phyloP scores from a whole-genome alignment of 169 alveolate species.

The Ichthyophthirius multifiliis region DNA sequence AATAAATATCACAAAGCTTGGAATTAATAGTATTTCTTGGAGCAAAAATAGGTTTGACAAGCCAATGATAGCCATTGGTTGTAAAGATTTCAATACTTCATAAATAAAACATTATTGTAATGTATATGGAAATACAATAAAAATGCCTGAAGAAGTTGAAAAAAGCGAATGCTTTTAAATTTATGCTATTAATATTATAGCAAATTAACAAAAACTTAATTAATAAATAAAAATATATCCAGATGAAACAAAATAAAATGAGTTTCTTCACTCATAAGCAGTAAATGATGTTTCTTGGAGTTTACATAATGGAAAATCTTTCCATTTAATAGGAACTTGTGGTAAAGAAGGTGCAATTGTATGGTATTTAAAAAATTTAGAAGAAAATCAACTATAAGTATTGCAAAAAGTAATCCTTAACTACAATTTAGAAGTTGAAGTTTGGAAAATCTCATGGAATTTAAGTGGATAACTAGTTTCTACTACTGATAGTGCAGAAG shows the following conservation, averaged over 20 bases:
- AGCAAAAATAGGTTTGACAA: slow-evolving; percentile 21
- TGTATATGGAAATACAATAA: background rate
- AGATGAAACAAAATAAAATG: background rate
- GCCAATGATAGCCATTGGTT: slow-evolving; percentile 20
- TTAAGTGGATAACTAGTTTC: too few relatives aligned
- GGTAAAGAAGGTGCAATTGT: slow-evolving; percentile 22
- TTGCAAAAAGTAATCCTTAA: too few relatives aligned
- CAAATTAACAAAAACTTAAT: background rate
- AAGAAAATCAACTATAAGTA: too few relatives aligned
- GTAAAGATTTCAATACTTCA: background rate
- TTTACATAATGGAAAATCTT: slow-evolving; percentile 27
- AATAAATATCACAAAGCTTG: background rate
- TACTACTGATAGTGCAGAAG: too few relatives aligned
- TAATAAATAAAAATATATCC: background rate
- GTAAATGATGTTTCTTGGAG: slow-evolving; percentile 37
- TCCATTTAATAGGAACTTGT: slow-evolving; percentile 25
- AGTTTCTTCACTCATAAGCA: background rate
- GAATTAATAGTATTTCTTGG: slow-evolving; percentile 32
- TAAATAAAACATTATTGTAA: slow-evolving; percentile 4
- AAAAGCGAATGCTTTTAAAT: slow-evolving; percentile 6
- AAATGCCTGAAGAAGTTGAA: background rate
- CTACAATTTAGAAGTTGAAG: too few relatives aligned
- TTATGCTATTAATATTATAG: background rate
- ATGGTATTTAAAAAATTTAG: slow-evolving; percentile 14
- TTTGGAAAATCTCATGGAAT: too few relatives aligned